phyloP scores from a whole-genome alignment of 331 rosid genomes.

The Ulmus americana region DNA sequence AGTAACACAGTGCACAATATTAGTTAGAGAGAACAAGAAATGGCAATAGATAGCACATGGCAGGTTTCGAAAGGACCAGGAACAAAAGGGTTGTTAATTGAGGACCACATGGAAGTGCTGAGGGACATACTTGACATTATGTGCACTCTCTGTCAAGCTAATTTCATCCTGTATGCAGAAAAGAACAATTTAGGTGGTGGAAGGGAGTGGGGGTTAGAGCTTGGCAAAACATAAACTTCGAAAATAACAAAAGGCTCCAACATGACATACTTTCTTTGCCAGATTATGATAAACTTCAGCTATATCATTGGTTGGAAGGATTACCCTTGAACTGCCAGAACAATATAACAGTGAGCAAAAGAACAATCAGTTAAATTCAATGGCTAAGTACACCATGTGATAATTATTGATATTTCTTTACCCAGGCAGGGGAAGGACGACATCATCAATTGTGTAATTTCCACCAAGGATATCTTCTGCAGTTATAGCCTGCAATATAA shows the following conservation, averaged over 20 bases:
- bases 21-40: constrained; percentile 2
- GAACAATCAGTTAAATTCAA: constrained; percentile 10
- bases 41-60: neutral
- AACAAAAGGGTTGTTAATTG: constrained; percentile 5
- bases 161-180: constrained; percentile 57
- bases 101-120: constrained; percentile 16
- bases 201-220: neutral
- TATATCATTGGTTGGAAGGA: constrained; percentile 62
- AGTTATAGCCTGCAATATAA: constrained; percentile 52
- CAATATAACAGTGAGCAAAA: constrained; percentile 16
- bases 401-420: constrained; percentile 29
- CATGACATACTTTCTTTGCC: constrained; percentile 59
- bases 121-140: constrained; percentile 65
- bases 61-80: neutral
- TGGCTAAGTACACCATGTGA: constrained; percentile 7
- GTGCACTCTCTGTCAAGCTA: constrained; percentile 52
- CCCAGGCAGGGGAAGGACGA: constrained; percentile 96
- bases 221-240: neutral
- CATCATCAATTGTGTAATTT: constrained; percentile 64
- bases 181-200: constrained; percentile 19
- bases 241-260: neutral
- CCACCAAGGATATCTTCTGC: constrained; percentile 58
- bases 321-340: constrained; percentile 65
- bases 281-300: constrained; percentile 69
- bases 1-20: constrained; percentile 13